Base-by-base conservation (phyloP, 306 rosid genomes). In the Fragaria vesca region DNA sequence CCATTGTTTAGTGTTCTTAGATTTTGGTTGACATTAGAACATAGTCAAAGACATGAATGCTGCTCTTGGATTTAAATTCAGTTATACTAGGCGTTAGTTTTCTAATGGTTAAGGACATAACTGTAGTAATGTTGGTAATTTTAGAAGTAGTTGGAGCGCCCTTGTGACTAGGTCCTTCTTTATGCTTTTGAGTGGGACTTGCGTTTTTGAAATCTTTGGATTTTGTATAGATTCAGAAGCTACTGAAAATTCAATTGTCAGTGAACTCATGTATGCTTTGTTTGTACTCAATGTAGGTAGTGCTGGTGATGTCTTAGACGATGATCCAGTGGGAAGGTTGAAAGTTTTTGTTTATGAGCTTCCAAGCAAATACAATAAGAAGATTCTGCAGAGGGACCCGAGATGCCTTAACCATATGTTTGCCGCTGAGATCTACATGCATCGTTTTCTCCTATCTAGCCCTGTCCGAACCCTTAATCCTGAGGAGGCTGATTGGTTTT, bases 391-490 rank as follows among this genome's bases (percentile, higher is more conserved):
- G 83, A 95, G 93, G 86, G 97, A 95, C 76, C 91, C 91, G 0
- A 91, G 99, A 87, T 95, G 99, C 82, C 99, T 95, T 66, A 87
- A 84, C 77, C 99, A 95, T 79, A 93, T 95, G 99, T 95, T 95
- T 76, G 99, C 99, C n/a, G 97, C 97, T 32, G 99, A 95, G 91
- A 95, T 95, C 85, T 95, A 83, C 78, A 95, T 95, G 97, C 97
- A 95, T 75, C 89, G 97, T 42, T 95, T 95, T 90, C 93, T 95
- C 79, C 85, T 95, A 69, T 89, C 97, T 62, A 95, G 99, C 78
- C 89, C 97, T 66, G 99, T 95, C 74, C 87, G 99, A 67, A 93
- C 99, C 80, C 97, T 95, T 82, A 93, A 93, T 83, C 97, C 99
- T 2, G 94, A 91, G 83, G 99, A 95, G 80, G 99, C 99, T 69